These are phyloP conservation scores for Zasmidium citrigriseum DNA, from an alignment of 2,329 filamentous ascomycete species.

Conservation along the genomic window DNA sequence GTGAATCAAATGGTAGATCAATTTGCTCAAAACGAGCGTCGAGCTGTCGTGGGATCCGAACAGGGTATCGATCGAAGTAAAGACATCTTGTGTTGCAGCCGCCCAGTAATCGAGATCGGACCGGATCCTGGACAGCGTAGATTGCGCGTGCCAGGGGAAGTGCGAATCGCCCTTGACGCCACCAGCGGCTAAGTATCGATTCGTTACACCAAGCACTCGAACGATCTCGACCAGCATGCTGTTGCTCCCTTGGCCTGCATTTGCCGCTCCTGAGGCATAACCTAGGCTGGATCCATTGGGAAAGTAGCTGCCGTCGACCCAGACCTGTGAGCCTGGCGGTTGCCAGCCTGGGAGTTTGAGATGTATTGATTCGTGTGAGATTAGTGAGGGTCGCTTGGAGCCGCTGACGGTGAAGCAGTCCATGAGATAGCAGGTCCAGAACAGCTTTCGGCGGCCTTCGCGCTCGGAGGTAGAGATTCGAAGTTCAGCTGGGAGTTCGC, in stretches of 20 bases:
- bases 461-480: slow-evolving; percentile 68
- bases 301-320: slow-evolving; percentile 78
- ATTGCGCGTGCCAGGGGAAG: slow-evolving; percentile 86
- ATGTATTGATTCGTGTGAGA: slow-evolving; percentile 74
- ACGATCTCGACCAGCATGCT: slow-evolving; percentile 84
- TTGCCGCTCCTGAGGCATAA: slow-evolving; percentile 48
- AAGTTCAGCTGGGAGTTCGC: slow-evolving; percentile 67
- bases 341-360: slow-evolving; percentile 76
- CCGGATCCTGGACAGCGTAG: slow-evolving; percentile 81
- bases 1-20: slow-evolving; percentile 84
- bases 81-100: slow-evolving; percentile 75
- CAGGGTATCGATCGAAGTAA: slow-evolving; percentile 71
- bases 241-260: slow-evolving; percentile 70
- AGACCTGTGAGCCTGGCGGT: slow-evolving; percentile 60
- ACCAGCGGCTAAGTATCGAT: slow-evolving; percentile 79
- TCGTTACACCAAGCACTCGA: slow-evolving; percentile 79
- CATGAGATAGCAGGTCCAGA: slow-evolving; percentile 87
- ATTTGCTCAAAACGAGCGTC: slow-evolving; percentile 76
- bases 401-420: slow-evolving; percentile 82
- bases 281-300: slow-evolving; percentile 73
- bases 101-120: slow-evolving; percentile 86
- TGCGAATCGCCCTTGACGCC: slow-evolving; percentile 88
- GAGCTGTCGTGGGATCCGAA: slow-evolving; percentile 80
- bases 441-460: slow-evolving; percentile 76
- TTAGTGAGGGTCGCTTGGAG: slow-evolving; percentile 77